phyloP scores from a whole-genome alignment of 805 yeast species.

The Suhomyces tanzawaensis region DNA sequence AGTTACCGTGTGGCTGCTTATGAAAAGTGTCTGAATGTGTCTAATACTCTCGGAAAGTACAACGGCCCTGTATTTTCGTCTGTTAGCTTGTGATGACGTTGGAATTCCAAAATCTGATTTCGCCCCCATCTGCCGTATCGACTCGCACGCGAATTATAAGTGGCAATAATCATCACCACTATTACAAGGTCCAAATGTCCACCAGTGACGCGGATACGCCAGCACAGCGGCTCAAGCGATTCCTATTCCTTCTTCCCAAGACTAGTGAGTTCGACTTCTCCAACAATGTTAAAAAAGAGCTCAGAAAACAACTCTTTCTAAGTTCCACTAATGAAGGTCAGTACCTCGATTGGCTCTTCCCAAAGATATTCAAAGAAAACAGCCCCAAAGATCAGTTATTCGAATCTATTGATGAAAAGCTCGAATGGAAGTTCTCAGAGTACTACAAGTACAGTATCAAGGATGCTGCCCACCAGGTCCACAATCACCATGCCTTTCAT shows the following conservation, averaged over 20 bases:
- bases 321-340: slow-evolving; percentile 43
- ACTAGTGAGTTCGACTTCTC: slow-evolving; percentile 29
- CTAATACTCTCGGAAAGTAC: no score
- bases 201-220: background rate
- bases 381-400: background rate
- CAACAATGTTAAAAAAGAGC: slow-evolving; percentile 24
- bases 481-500: slow-evolving; percentile 44
- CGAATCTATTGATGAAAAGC: slow-evolving; percentile 20
- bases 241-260: slow-evolving; percentile 39
- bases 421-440: slow-evolving; percentile 32
- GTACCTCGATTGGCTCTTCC: slow-evolving; percentile 40
- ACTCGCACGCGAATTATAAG: no score
- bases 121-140: background rate
- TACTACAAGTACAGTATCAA: slow-evolving; percentile 22
- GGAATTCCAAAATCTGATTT: background rate
- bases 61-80: no score
- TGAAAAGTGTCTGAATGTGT: no score
- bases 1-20: no score
- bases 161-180: background rate
- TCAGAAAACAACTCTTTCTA: slow-evolving; percentile 43
- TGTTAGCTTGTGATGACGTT: background rate
- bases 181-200: background rate
- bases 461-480: slow-evolving; percentile 19
- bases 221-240: slow-evolving; percentile 20
- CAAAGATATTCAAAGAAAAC: slow-evolving; percentile 18